Evolutionary conservation across 306 rosid species (phyloP).

Genomic region (Sicyos baderoa): DNA sequence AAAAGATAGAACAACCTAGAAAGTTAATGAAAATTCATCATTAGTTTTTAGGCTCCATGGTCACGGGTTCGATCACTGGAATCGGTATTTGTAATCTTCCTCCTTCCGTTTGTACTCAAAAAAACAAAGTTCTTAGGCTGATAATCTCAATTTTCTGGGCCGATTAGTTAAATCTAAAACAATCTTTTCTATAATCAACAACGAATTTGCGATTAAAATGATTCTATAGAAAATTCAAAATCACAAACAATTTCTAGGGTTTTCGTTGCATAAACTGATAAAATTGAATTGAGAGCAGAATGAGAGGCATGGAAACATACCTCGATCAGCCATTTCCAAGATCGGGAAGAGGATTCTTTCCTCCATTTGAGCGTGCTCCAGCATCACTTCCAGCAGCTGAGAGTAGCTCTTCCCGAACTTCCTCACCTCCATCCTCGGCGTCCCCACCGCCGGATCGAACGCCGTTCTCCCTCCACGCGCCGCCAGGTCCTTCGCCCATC

Average conservation of each 20-base stretch:
- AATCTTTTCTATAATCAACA: background rate
- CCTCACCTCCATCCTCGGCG: constrained; percentile 65
- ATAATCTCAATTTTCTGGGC: background rate
- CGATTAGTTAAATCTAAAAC: background rate
- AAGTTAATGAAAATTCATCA: background rate
- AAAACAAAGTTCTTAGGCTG: too few relatives aligned
- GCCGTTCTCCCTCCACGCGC: constrained; percentile 59
- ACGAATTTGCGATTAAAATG: background rate
- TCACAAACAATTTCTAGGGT: background rate
- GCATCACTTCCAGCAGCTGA: constrained; percentile 61
- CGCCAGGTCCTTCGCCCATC: constrained; percentile 69
- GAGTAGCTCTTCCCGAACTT: constrained; percentile 69
- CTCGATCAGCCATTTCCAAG: constrained; percentile 67
- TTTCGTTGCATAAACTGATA: background rate
- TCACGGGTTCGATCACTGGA: too few relatives aligned
- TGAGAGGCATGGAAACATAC: constrained; percentile 20
- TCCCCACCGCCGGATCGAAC: constrained; percentile 63
- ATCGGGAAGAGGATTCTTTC: constrained; percentile 75
- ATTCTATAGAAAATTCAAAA: background rate
- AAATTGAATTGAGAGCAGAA: background rate
- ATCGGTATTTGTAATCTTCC: too few relatives aligned
- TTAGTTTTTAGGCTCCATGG: background rate
- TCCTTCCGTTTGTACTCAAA: too few relatives aligned
- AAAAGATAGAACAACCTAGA: background rate
- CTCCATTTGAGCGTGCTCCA: constrained; percentile 90